Evolutionary conservation across 139 green algal genomes (phyloP), one percentile per base, ranked within the genome.

Genomic region (Coelastrella sp.): DNA sequence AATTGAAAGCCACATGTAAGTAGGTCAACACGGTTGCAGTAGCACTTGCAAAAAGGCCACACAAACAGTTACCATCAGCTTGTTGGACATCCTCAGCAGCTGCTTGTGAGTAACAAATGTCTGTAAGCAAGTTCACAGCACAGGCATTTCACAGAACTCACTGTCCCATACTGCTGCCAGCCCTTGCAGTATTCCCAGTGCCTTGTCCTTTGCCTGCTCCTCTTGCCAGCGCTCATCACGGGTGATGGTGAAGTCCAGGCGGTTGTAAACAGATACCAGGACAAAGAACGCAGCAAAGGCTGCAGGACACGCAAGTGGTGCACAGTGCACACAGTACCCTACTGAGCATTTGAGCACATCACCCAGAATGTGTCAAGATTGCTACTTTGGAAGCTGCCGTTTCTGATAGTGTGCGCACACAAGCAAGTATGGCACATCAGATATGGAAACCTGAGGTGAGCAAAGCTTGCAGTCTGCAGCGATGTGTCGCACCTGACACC

Each of bases 221-320:
- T 85, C 66, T 38, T 90, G 89, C 32, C 67, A 83, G 48, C 63
- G 37, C 45, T 86, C 72, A 79, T 84, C 75, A 41, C 86, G 86
- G 0, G 89, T 88, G 66, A 95, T 94, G 68, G 89, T 92, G 74
- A 95, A 93, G 68, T 95, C 92, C 64, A 90, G 60, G 25, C 92
- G 87, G 60, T 91, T 88, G 84, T 93, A 96, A 2, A 87, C 73
- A 17, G 93, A 90, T 43, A 75, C 86, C 2, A 88, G 77, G 27
- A 78, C 34, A 51, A 96, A 95, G 50, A 95, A 78, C 6, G 57
- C 57, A 32, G 86, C 79, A 83, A 95, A 93, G 7, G 79, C 87
- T 59, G 62, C 48, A 68, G 30, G 63, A 50, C 9, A 53, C 32
- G 27, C 7, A n/a, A 13, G 1, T 62, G 25, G 25, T 41, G 76